Percentiles rank a stretch among this genome's conserved stretches.
Conservation (phyloP, 2,329 filamentous ascomycete genomes). For the Apiospora phragmitis region DNA sequence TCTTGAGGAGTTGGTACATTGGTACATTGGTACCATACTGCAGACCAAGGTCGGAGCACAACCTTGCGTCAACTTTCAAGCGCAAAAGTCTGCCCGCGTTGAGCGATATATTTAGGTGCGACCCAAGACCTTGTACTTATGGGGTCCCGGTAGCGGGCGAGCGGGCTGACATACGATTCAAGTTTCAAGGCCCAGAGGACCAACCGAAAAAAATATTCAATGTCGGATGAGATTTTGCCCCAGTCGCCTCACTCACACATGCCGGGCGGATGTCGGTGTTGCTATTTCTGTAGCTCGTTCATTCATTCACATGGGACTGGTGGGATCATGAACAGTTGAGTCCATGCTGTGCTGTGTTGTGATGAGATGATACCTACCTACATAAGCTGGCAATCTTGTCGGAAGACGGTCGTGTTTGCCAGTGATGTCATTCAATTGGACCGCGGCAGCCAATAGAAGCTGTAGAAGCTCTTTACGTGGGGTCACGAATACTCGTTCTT, state of each 20-base stretch:
- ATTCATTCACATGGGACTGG: not conserved
- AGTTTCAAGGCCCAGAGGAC: not conserved
- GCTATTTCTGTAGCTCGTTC: not conserved
- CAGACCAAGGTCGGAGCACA: not conserved
- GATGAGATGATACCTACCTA: not conserved
- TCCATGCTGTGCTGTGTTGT: not conserved
- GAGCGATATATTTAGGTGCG: constrained; percentile 6
- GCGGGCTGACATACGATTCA: constrained; percentile 6
- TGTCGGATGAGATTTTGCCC: not conserved
- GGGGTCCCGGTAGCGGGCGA: not conserved
- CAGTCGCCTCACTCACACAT: not conserved
- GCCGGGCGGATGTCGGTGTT: not conserved
- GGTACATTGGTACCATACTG: not conserved
- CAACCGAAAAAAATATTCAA: not conserved
- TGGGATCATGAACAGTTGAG: not conserved
- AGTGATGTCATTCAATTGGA: not conserved
- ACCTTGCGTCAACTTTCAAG: not conserved
- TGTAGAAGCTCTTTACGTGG: constrained; percentile 3
- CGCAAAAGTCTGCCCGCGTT: not conserved
- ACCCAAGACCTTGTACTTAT: constrained; percentile 6
- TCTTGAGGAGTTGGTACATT: not conserved
- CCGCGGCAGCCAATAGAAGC: not conserved
- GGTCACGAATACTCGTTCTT: not conserved
- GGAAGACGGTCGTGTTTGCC: not conserved
- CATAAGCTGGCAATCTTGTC: not conserved